Evolutionary conservation across 768 basidiomycete genomes (phyloP), one percentile per base, ranked within the genome.

Genomic region (Pisolithus sp.): DNA sequence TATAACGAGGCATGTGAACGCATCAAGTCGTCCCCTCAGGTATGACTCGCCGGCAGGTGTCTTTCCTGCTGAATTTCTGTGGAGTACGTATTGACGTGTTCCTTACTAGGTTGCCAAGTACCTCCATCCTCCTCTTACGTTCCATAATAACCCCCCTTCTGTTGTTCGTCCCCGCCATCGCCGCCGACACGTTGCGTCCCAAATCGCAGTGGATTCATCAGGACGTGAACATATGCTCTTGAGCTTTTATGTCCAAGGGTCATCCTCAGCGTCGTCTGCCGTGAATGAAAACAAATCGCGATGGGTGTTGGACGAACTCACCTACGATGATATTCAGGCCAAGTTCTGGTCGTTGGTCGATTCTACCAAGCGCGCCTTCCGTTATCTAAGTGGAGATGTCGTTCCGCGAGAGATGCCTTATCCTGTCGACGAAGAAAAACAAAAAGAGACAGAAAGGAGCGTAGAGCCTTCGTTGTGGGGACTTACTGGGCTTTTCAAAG

Each of bases 81-180:
- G 9, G 23, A 34, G 44, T 42, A 23, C 30, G n/a, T 30, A 49
- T 53, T 38, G 21, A 36, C 45, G 34, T 34, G 5, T 34, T 1
- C 17, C 31, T 7, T 46, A 34, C 20, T 62, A 92, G 89, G 76
- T 92, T 47, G 72, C 79, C 46, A 81, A 79, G 68, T 82, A 86
- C 62, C 73, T 93, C 38, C 80, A 79, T 42, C 75, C 76, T 8
- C 82, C 87, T 5, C 72, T 89, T 30, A 71, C 75, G 7, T 93
- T 92, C 65, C 86, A 92, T 66, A 91, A 87, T 61, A 88, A 86
- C 58, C 85, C 88, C 0, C 89, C 90, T 2, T 83, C 86, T n/a
- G 67, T 74, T 37, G 63, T 77, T 48, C 81, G 89, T 26, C 90
- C 90, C 12, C 80, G 89, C 49, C 90, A 92, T 62, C 80, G 90